A percentile compares a stretch with the other conserved stretches of the same genome.
Evolutionary conservation across 805 yeast species (phyloP).

Genomic region (Kuraishia molischiana): DNA sequence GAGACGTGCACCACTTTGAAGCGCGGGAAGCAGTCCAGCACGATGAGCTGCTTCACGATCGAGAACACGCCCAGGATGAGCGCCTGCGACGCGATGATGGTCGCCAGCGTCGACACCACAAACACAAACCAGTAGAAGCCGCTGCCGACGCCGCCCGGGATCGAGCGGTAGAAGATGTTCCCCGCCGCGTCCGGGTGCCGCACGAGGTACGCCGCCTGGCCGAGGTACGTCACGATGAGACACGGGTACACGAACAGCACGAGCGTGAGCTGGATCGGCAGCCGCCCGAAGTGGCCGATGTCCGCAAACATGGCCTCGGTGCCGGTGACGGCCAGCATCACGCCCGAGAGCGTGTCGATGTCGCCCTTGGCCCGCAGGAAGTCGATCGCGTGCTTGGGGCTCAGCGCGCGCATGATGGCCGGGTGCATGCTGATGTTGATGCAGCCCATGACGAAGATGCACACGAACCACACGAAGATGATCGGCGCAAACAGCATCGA

Average conservation of each 20-base stretch:
- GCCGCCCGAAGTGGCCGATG: conserved; percentile 43
- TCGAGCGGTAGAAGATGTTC: conserved; percentile 36
- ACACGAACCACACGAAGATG: conserved; percentile 38
- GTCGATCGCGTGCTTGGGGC: conserved; percentile 42
- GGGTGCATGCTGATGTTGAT: conserved; percentile 34
- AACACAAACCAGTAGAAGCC: conserved; percentile 42
- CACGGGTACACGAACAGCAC: conserved; percentile 39
- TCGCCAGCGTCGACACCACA: conserved; percentile 41
- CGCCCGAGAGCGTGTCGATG: conserved; percentile 35
- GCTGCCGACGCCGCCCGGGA: conserved; percentile 38
- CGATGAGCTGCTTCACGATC: conserved; percentile 41
- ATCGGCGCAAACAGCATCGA: conserved; percentile 45
- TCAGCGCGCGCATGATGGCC: conserved; percentile 33
- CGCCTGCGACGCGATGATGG: conserved; percentile 54
- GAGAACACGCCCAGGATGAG: conserved; percentile 46
- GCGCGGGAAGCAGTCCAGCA: conserved; percentile 44
- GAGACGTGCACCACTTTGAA: conserved; percentile 36
- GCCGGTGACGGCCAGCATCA: conserved; percentile 49
- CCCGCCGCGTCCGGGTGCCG: conserved; percentile 26
- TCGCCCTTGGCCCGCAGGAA: conserved; percentile 26
- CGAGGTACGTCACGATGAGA: conserved; percentile 41
- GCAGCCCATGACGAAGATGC: conserved; percentile 34
- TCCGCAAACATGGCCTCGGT: conserved; percentile 60
- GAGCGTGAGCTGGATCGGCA: conserved; percentile 39
- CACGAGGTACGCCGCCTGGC: conserved; percentile 44